Conservation (phyloP, 1,284 basidiomycete species). For the Ceratorhiza oryzae-sativae region DNA sequence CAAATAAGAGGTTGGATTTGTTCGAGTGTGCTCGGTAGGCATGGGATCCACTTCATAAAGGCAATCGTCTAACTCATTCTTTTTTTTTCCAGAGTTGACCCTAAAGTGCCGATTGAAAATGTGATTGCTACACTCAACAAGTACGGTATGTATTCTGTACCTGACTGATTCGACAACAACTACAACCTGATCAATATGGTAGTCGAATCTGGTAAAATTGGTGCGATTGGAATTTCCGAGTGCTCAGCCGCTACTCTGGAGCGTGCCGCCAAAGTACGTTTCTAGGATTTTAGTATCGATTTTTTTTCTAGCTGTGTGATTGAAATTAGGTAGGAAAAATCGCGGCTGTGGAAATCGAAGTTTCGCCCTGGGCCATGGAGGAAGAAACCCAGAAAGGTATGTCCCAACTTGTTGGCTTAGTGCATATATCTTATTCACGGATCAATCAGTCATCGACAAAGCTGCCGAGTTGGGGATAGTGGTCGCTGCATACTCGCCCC, state of each 20-base stretch:
- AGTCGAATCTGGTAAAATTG: slow-evolving; percentile 43
- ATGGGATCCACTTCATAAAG: too few relatives aligned
- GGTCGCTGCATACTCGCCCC: slow-evolving; percentile 58
- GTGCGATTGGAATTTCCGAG: slow-evolving; percentile 43
- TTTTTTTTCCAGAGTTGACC: slow-evolving; percentile 37
- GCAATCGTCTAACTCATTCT: background rate
- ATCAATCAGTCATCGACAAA: slow-evolving; percentile 53
- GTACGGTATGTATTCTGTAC: background rate
- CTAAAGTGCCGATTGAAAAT: slow-evolving; percentile 40
- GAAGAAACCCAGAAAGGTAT: slow-evolving; percentile 54
- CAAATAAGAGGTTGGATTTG: slow-evolving; percentile 41
- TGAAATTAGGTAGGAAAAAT: slow-evolving; percentile 56
- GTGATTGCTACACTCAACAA: slow-evolving; percentile 39
- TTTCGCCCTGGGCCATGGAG: slow-evolving; percentile 61
- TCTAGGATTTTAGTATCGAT: background rate
- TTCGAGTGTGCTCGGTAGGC: slow-evolving; percentile 41
- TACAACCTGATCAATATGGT: background rate
- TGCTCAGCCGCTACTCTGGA: slow-evolving; percentile 38
- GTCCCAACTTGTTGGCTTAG: background rate
- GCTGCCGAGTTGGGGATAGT: slow-evolving; percentile 58
- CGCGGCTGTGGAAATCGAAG: slow-evolving; percentile 61
- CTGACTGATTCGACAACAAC: background rate
- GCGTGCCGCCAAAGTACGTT: slow-evolving; percentile 40
- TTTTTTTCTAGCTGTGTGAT: background rate
- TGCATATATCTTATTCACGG: slow-evolving; percentile 48